phyloP scores from a whole-genome alignment of 2,329 filamentous ascomycete species.

The Coniochaeta prunicola region DNA sequence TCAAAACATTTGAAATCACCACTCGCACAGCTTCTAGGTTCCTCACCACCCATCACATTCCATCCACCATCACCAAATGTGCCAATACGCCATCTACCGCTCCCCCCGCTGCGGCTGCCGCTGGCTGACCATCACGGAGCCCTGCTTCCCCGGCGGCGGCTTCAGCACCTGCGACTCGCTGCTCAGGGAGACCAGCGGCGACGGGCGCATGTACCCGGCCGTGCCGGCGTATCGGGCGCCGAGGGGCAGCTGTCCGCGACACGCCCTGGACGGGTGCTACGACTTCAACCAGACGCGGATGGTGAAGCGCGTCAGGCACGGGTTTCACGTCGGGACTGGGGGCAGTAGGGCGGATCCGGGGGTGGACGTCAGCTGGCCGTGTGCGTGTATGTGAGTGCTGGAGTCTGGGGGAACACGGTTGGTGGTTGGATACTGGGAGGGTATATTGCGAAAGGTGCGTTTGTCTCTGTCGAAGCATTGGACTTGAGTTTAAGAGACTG shows the following conservation, averaged over 20 bases:
- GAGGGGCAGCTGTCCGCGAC: constrained; percentile 32
- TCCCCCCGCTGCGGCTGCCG: constrained; percentile 43
- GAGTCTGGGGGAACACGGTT: not conserved
- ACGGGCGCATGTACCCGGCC: constrained; percentile 26
- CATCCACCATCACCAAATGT: constrained; percentile 28
- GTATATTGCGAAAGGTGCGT: too few relatives aligned
- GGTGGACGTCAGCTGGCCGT: constrained; percentile 20
- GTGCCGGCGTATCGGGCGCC: constrained; percentile 25
- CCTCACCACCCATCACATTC: not conserved
- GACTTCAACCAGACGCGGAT: constrained; percentile 40
- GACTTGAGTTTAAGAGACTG: too few relatives aligned
- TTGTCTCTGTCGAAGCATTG: too few relatives aligned
- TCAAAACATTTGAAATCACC: too few relatives aligned
- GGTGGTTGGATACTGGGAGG: not conserved
- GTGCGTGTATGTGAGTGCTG: constrained; percentile 26
- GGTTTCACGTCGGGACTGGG: constrained; percentile 40
- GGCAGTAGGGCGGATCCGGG: constrained; percentile 29
- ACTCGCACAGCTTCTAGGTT: not conserved
- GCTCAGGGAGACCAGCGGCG: constrained; percentile 11
- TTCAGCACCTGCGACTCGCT: constrained; percentile 41
- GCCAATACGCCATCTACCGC: constrained; percentile 37
- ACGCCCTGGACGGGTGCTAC: constrained; percentile 31
- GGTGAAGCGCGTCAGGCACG: constrained; percentile 34
- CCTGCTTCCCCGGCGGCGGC: constrained; percentile 41
- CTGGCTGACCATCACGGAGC: constrained; percentile 39